Percentiles rank a stretch among this genome's conserved stretches.
Conservation (phyloP, 331 rosid species). For the Phaseolus coccineus region DNA sequence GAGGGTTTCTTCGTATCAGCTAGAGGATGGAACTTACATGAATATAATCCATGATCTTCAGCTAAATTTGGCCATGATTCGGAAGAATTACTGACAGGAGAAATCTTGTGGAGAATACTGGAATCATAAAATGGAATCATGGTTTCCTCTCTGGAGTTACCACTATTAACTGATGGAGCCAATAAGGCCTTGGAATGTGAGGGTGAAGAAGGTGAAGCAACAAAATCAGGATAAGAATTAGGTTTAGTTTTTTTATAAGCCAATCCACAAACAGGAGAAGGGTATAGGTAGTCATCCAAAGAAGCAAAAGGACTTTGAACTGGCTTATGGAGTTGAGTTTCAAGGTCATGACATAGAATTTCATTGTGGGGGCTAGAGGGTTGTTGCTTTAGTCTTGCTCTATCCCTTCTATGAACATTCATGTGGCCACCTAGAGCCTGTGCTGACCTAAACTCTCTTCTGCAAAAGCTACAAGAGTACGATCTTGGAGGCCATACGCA, state of each 20-base stretch:
- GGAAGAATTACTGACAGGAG: conserved; percentile 43
- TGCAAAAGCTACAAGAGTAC: conserved; percentile 88
- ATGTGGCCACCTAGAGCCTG: conserved; percentile 97
- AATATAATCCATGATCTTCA: conserved; percentile 43
- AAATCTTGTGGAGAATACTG: conserved; percentile 40
- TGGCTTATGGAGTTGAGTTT: conserved; percentile 35
- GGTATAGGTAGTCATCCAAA: conserved; percentile 41
- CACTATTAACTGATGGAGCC: conserved; percentile 42
- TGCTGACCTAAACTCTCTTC: conserved; percentile 92
- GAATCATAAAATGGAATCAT: conserved; percentile 52
- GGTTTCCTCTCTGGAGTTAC: conserved; percentile 41
- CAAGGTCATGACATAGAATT: conserved; percentile 47
- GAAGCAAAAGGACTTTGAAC: conserved; percentile 45
- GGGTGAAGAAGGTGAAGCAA: conserved; percentile 50
- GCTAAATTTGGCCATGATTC: conserved; percentile 55
- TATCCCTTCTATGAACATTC: conserved; percentile 96
- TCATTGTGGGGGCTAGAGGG: conserved; percentile 55
- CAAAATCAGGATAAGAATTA: conserved; percentile 52
- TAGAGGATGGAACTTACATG: conserved; percentile 35
- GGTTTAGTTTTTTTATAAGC: conserved; percentile 61
- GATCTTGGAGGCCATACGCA: conserved; percentile 97
- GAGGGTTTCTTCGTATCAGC: conserved; percentile 50
- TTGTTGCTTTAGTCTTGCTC: conserved; percentile 76
- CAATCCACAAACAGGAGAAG: conserved; percentile 46
- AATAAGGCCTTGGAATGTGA: conserved; percentile 51